phyloP scores from a whole-genome alignment of 2,329 filamentous ascomycete species.

The Colletotrichum brevisporum region DNA sequence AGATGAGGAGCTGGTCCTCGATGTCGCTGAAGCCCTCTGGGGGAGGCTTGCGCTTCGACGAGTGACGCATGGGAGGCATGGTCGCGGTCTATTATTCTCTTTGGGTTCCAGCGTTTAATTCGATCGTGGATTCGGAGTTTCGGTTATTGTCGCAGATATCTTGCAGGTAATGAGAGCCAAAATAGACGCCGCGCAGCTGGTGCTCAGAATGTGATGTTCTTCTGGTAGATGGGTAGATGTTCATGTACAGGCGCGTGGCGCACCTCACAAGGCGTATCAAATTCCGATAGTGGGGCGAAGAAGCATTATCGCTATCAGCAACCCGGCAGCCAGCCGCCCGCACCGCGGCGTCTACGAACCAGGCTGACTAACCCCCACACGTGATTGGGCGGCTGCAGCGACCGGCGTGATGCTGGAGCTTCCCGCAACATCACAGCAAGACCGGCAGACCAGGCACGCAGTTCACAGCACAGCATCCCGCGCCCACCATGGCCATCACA shows the following conservation, averaged over 20 bases:
- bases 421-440: constrained; percentile 35
- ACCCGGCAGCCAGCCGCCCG: background rate
- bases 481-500: constrained; percentile 84
- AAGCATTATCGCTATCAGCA: background rate
- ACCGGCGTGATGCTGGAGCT: constrained; percentile 14
- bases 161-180: too few species aligned
- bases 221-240: too few species aligned
- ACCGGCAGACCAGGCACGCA: constrained; percentile 45
- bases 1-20: constrained; percentile 87
- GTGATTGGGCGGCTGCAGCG: constrained; percentile 34
- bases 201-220: too few species aligned
- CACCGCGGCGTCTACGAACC: background rate
- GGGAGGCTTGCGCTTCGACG: constrained; percentile 84
- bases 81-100: background rate
- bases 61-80: constrained; percentile 85
- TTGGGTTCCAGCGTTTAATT: background rate
- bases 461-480: constrained; percentile 52
- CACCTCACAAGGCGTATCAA: background rate
- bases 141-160: too few species aligned
- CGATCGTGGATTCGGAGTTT: background rate
- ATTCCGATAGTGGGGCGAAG: constrained; percentile 27
- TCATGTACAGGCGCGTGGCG: too few species aligned
- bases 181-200: too few species aligned
- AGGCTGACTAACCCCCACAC: constrained; percentile 38
- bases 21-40: constrained; percentile 91